Conservation (phyloP, 768 basidiomycete species). For the Udeniomyces megalosporus region DNA sequence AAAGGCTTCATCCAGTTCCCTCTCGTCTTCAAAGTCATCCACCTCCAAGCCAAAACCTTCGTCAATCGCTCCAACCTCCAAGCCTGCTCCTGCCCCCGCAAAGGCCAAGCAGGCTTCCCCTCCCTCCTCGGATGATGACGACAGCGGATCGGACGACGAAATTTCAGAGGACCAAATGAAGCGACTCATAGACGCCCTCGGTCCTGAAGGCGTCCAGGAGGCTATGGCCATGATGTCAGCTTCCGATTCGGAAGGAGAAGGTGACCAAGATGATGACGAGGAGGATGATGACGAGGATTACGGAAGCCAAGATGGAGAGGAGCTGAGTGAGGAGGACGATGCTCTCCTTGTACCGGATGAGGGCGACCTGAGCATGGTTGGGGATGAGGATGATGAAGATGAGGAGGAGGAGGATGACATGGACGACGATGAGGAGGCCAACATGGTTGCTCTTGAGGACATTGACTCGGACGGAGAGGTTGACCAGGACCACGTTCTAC, state of each 20-base stretch:
- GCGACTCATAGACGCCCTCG: slow-evolving; percentile 14
- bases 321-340: slow-evolving; percentile 6
- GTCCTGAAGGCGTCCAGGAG: slow-evolving; percentile 13
- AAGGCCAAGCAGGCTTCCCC: slow-evolving; percentile 4
- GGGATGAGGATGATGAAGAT: background rate
- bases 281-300: slow-evolving; percentile 14
- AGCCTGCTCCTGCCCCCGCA: background rate
- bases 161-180: slow-evolving; percentile 10
- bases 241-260: background rate
- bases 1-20: background rate
- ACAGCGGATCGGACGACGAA: slow-evolving; percentile 2
- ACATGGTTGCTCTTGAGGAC: slow-evolving; percentile 49
- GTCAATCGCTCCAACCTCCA: background rate
- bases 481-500: slow-evolving; percentile 67
- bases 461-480: slow-evolving; percentile 36
- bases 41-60: background rate
- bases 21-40: background rate
- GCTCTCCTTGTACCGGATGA: background rate
- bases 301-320: slow-evolving; percentile 4
- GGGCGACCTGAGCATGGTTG: background rate
- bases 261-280: slow-evolving; percentile 10
- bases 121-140: background rate
- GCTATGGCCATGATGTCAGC: slow-evolving; percentile 10
- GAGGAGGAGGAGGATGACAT: slow-evolving; percentile 4
- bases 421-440: slow-evolving; percentile 26